Evolutionary conservation across 1,139 yeast genomes (phyloP).

Genomic region (Yamadazyma taylorii): DNA sequence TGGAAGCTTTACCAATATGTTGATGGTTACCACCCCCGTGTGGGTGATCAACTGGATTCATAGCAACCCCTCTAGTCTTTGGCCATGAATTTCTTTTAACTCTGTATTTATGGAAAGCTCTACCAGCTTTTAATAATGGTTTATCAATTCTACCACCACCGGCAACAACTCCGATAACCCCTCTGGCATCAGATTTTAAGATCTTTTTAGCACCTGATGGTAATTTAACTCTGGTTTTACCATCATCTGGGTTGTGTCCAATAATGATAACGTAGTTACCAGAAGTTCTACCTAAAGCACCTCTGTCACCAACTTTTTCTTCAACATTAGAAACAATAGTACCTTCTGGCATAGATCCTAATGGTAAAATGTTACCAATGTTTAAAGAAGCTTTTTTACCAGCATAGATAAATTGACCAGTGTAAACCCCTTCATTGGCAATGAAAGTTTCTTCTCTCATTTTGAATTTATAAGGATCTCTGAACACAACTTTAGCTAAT

Average conservation of each 20-base stretch:
- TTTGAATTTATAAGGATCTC: conserved; percentile 99
- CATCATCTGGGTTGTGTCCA: conserved; percentile 99
- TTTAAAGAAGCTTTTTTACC: conserved; percentile 98
- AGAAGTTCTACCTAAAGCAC: conserved; percentile 99
- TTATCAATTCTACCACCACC: conserved; percentile 99
- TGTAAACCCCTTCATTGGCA: conserved; percentile 99
- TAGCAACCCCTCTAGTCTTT: conserved; percentile 99
- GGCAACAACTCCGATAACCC: conserved; percentile 99
- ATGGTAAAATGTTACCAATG: conserved; percentile 97
- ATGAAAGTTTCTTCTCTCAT: conserved; percentile 97
- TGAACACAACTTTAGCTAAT: conserved; percentile 95
- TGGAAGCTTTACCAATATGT: conserved; percentile 99
- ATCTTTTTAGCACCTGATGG: conserved; percentile 99
- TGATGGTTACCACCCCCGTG: conserved; percentile 99
- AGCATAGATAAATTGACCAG: conserved; percentile 98
- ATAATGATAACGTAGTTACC: conserved; percentile 99
- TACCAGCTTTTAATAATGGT: conserved; percentile 99
- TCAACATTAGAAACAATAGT: conserved; percentile 97
- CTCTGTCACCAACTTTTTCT: conserved; percentile 99
- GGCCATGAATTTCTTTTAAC: conserved; percentile 99
- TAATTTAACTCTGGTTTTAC: conserved; percentile 98
- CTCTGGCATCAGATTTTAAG: conserved; percentile 94
- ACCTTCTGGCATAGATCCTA: conserved; percentile 98
- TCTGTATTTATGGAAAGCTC: conserved; percentile 99
- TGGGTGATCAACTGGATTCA: conserved; percentile 99